Evolutionary conservation across 75 land plant genomes (phyloP).

Genomic region (Pinus taeda): DNA sequence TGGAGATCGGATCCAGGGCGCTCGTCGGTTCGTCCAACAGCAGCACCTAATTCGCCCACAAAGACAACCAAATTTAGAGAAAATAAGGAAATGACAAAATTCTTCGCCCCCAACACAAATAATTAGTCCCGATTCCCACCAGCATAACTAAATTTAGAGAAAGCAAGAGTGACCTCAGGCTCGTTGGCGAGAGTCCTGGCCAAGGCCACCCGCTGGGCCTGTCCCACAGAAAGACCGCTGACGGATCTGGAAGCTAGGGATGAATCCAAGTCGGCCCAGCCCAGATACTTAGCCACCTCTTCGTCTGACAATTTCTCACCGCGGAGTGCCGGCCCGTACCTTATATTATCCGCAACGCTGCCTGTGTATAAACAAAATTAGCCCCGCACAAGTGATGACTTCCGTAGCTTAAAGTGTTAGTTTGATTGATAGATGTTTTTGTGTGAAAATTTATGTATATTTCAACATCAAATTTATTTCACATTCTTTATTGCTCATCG

Average conservation of each 20-base stretch:
- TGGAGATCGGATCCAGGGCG: conserved; percentile 91
- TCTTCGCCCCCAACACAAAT: too few relatives aligned
- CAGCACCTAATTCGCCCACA: conserved; percentile 42
- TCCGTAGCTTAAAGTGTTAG: too few relatives aligned
- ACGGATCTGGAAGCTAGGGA: conserved; percentile 42
- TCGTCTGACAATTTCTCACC: conserved; percentile 62
- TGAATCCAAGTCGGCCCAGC: conserved; percentile 69
- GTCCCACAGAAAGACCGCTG: conserved; percentile 78
- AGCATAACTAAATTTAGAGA: too few relatives aligned
- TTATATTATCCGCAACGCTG: conserved; percentile 82
- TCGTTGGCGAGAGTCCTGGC: conserved; percentile 89
- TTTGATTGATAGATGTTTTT: too few relatives aligned
- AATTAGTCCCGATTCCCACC: background rate
- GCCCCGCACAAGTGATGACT: too few relatives aligned
- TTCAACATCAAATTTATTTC: too few relatives aligned
- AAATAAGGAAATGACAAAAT: background rate
- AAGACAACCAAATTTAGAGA: background rate
- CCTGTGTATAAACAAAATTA: conserved; percentile 30
- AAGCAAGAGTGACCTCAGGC: conserved; percentile 61
- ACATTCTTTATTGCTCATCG: too few relatives aligned
- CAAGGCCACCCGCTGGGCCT: conserved; percentile 96
- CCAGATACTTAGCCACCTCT: conserved; percentile 52
- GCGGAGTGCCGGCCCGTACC: conserved; percentile 76
- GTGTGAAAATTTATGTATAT: too few relatives aligned
- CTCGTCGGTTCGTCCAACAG: conserved; percentile 94